Percentiles rank a stretch among this genome's conserved stretches.
These are phyloP conservation scores for Rosa rugosa DNA, from an alignment of 306 rosid species.

Conservation along the genomic window DNA sequence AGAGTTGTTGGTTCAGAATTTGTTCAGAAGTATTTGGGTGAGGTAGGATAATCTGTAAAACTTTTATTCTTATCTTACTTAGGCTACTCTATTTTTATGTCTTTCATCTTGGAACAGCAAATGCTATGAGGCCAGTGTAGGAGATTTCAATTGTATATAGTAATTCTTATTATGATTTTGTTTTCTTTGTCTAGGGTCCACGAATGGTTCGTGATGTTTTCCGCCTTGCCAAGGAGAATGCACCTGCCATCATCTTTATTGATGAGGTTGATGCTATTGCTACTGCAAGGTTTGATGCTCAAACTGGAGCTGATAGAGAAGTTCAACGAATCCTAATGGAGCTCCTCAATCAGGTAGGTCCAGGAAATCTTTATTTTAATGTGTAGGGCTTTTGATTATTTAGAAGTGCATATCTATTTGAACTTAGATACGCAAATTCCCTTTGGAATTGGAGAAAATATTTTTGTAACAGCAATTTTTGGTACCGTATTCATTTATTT, in stretches of 20 bases:
- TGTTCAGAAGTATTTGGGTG: slow-evolving; percentile 98
- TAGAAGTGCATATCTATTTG: not conserved
- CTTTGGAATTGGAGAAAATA: not conserved
- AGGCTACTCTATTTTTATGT: not conserved
- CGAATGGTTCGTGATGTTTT: slow-evolving; percentile 99
- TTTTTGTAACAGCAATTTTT: not conserved
- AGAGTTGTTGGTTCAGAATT: slow-evolving; percentile 99
- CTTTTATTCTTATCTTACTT: not conserved
- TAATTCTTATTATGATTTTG: not conserved
- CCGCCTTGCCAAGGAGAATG: slow-evolving; percentile 99
- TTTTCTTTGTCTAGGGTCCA: slow-evolving; percentile 61
- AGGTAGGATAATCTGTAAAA: slow-evolving; percentile 50
- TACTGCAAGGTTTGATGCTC: slow-evolving; percentile 98
- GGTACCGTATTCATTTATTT: not conserved
- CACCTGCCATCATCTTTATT: slow-evolving; percentile 97
- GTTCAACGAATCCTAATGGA: slow-evolving; percentile 99
- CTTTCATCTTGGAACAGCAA: not conserved
- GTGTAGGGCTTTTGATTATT: not conserved
- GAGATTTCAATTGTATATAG: not conserved
- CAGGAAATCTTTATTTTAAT: not conserved
- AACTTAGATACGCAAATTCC: not conserved
- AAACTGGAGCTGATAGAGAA: slow-evolving; percentile 99
- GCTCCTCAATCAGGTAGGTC: slow-evolving; percentile 85
- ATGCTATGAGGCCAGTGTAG: not conserved
- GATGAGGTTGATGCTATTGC: slow-evolving; percentile 99